Evolutionary conservation across 2,329 filamentous ascomycete genomes (phyloP), one percentile per base, ranked within the genome.

Genomic region (Calonectria montana): DNA sequence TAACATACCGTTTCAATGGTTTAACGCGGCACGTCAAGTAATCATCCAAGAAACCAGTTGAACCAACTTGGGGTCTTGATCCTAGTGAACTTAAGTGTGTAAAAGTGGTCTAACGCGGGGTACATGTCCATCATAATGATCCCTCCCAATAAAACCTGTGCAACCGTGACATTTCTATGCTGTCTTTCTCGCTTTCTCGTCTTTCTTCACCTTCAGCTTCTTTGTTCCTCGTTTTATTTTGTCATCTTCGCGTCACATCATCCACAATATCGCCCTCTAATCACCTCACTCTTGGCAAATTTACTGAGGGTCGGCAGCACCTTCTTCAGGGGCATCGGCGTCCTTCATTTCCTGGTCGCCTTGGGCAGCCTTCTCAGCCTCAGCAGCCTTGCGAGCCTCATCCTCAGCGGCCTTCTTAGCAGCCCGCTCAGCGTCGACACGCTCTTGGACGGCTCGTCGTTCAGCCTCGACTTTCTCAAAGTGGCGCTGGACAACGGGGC

Each of bases 391-490:
- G 83, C 86, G 86, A 73, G 87, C 84, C 82, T 89, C 87, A 81
- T 89, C 88, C 79, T 90, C 87, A 70, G 86, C 85, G 59, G 86
- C 87, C 84, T 94, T 94, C 85, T 94, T 94, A 69, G 93, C 93
- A 78, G 93, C 92, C 82, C 91, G 91, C 84, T 94, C 93, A 74
- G 94, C 94, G 71, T 97, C 95, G 65, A 92, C 85, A 85, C 90
- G 93, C 70, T 96, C 94, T 82, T 95, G 91, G 48, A 92, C 85
- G 23, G 93, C 94, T 82, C 94, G 91, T 77, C 95, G 93, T 86
- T 98, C 95, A 73, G 92, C 91, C 85, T 98, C 94, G 75, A 95
- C 87, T 88, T 98, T 98, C 84, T 99, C 97, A 83, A 96, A 96
- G 89, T 98, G 95, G 78, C 96, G 94, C 88, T 98, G 95, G 76